phyloP scores from a whole-genome alignment of 176 grass and related monocot genomes.

The Dactylis glomerata region DNA sequence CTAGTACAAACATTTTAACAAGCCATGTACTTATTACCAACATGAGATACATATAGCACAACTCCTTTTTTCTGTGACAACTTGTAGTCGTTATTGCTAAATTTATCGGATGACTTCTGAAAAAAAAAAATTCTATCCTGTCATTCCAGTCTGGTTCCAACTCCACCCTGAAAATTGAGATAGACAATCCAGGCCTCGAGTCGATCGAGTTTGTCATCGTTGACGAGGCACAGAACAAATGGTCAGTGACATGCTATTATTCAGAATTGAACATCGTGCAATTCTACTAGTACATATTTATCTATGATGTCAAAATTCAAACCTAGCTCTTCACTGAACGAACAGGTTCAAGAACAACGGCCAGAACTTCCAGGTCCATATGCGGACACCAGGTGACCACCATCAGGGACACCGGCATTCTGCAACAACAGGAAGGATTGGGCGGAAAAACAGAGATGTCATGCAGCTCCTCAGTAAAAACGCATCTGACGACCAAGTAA shows the following conservation, averaged over 20 bases:
- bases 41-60: too few relatives aligned
- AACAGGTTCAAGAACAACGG: conserved; percentile 85
- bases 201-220: conserved; percentile 61
- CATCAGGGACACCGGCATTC: conserved; percentile 29
- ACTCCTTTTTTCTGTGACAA: too few relatives aligned
- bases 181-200: conserved; percentile 54
- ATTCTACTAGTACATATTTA: neutral
- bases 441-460: conserved; percentile 68
- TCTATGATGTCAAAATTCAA: neutral
- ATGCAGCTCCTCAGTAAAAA: conserved; percentile 71
- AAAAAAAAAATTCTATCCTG: neutral
- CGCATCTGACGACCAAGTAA: neutral
- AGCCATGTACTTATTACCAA: too few relatives aligned
- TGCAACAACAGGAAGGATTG: conserved; percentile 61
- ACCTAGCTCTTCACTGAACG: neutral
- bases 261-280: neutral
- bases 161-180: conserved; percentile 57
- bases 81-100: too few relatives aligned
- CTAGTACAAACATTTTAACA: too few relatives aligned
- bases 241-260: conserved; percentile 29
- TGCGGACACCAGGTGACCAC: conserved; percentile 5
- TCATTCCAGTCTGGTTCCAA: conserved; percentile 42
- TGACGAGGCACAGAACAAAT: conserved; percentile 58
- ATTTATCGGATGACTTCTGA: neutral
- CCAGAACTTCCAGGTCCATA: conserved; percentile 74